Percentiles rank a stretch among this genome's conserved stretches.
Evolutionary conservation across 495 filamentous ascomycete genomes (phyloP).

Genomic region (Chaetomidium leptoderma): DNA sequence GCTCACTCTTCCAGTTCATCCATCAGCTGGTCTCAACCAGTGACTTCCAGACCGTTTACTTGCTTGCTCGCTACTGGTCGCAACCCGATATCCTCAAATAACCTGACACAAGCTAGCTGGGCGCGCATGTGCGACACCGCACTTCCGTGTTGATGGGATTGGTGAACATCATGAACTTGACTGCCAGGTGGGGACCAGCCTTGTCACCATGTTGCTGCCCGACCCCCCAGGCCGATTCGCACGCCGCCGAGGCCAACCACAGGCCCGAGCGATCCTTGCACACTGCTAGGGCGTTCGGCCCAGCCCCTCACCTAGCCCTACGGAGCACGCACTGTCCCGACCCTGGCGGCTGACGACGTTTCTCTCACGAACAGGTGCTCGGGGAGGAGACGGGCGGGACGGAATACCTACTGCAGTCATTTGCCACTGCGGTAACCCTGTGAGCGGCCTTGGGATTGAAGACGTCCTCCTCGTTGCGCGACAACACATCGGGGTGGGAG

Average conservation of each 20-base stretch:
- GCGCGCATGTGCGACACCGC: background rate
- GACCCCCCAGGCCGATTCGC: slow-evolving; percentile 4
- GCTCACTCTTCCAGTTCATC: too few species aligned
- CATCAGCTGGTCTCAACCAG: slow-evolving; percentile 4
- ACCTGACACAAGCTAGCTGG: slow-evolving; percentile 3
- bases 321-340: slow-evolving; percentile 18
- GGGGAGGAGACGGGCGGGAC: background rate
- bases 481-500: background rate
- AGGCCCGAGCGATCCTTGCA: background rate
- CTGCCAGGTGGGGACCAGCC: background rate
- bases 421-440: background rate
- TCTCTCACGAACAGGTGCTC: background rate
- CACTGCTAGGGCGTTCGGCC: background rate
- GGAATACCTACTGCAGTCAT: background rate
- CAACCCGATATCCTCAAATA: background rate
- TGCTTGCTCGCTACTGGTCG: background rate
- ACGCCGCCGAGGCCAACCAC: slow-evolving; percentile 16
- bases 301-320: slow-evolving; percentile 31
- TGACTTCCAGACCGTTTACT: background rate
- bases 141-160: background rate
- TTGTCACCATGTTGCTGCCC: background rate
- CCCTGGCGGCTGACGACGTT: slow-evolving; percentile 8
- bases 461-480: background rate
- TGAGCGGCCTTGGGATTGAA: background rate
- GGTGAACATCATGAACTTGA: background rate